phyloP scores from a whole-genome alignment of 768 basidiomycete genomes.

The Chiua virens region DNA sequence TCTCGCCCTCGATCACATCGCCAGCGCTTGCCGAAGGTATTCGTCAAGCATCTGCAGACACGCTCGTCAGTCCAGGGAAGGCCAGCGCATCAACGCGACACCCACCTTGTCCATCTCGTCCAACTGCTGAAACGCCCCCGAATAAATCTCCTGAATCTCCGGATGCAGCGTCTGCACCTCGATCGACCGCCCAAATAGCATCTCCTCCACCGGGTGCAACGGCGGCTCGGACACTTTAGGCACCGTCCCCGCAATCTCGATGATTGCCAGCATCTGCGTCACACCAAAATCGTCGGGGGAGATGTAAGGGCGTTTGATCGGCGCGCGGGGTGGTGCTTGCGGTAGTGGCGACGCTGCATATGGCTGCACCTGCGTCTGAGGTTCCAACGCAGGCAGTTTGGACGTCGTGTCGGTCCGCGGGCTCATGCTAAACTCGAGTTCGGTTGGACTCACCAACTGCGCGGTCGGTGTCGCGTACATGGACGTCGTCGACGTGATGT shows the following conservation, averaged over 20 bases:
- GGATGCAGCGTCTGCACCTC: constrained; percentile 70
- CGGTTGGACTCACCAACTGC: constrained; percentile 28
- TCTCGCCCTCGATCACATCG: constrained; percentile 7
- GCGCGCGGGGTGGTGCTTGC: constrained; percentile 5
- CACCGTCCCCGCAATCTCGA: constrained; percentile 60
- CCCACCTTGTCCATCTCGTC: constrained; percentile 80
- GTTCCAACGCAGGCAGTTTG: constrained; percentile 22
- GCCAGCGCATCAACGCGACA: constrained; percentile 32
- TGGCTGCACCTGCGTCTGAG: background rate
- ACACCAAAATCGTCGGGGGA: constrained; percentile 88
- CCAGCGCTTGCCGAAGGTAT: constrained; percentile 27
- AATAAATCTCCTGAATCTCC: constrained; percentile 67
- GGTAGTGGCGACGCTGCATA: background rate
- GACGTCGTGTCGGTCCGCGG: constrained; percentile 11
- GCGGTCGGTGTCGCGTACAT: constrained; percentile 45
- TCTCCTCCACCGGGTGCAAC: constrained; percentile 67
- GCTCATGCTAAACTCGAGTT: constrained; percentile 7
- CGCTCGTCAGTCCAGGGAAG: background rate
- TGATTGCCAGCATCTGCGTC: constrained; percentile 82
- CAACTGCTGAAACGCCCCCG: constrained; percentile 65
- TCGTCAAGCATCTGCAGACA: constrained; percentile 27
- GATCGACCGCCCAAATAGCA: constrained; percentile 67
- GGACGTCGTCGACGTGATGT: constrained; percentile 40
- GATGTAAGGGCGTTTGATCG: constrained; percentile 46
- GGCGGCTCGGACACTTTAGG: constrained; percentile 35